These are phyloP conservation scores for Candida taoyuanica DNA, from an alignment of 805 yeast genomes.

Conservation along the genomic window DNA sequence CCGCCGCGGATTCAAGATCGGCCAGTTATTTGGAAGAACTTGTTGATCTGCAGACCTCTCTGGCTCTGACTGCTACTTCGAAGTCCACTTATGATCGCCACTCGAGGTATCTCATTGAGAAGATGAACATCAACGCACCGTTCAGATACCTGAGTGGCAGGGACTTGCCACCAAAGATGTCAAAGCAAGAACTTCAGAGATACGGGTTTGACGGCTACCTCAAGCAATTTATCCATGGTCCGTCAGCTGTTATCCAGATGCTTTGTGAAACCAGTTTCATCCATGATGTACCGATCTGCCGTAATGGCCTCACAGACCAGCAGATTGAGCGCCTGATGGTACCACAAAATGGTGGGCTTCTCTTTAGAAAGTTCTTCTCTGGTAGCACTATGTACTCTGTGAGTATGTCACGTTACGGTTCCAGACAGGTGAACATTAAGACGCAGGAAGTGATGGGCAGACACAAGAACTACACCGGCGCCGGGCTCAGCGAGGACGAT, in stretches of 20 bases:
- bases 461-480: conserved; percentile 15
- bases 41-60: conserved; percentile 47
- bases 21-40: conserved; percentile 56
- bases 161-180: conserved; percentile 21
- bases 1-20: conserved; percentile 43
- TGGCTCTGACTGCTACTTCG: conserved; percentile 60
- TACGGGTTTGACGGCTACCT: conserved; percentile 81
- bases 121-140: conserved; percentile 40
- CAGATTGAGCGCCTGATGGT: conserved; percentile 35
- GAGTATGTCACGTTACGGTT: conserved; percentile 60
- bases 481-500: conserved; percentile 21
- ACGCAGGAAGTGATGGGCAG: conserved; percentile 13
- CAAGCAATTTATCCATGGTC: conserved; percentile 69
- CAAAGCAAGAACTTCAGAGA: conserved; percentile 33
- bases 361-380: conserved; percentile 54
- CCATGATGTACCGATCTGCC: conserved; percentile 59
- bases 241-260: conserved; percentile 65
- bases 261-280: conserved; percentile 51
- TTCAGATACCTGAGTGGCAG: conserved; percentile 43
- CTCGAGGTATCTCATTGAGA: conserved; percentile 40
- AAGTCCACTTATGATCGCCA: conserved; percentile 44
- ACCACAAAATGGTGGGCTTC: conserved; percentile 37
- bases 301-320: conserved; percentile 36
- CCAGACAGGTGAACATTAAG: conserved; percentile 36
- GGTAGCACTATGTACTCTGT: conserved; percentile 51